phyloP scores from a whole-genome alignment of 2,329 filamentous ascomycete species.

The Stachybotrys chartarum region DNA sequence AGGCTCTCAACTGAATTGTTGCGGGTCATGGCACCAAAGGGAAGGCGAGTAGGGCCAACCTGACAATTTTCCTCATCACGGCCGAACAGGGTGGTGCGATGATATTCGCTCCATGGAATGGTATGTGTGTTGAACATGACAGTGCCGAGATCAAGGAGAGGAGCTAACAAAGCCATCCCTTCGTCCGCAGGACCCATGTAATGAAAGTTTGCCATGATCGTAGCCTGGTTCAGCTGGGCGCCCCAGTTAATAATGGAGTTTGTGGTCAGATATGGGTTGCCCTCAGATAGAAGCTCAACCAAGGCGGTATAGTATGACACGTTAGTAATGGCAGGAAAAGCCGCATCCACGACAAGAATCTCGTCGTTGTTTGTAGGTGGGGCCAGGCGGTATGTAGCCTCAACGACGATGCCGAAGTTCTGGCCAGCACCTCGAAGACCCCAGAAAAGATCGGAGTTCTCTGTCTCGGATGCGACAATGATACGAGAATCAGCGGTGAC shows the following conservation, averaged over 20 bases:
- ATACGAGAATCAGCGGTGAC: conserved; percentile 29
- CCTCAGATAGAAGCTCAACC: background rate
- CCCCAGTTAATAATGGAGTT: background rate
- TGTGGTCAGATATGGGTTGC: background rate
- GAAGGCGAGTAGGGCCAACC: background rate
- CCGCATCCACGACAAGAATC: background rate
- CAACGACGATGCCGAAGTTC: conserved; percentile 33
- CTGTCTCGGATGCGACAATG: conserved; percentile 27
- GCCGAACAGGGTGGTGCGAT: background rate
- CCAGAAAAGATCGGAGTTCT: conserved; percentile 39
- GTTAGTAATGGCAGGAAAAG: background rate
- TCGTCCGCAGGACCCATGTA: background rate
- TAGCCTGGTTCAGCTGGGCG: background rate
- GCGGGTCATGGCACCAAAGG: background rate
- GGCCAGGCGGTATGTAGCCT: background rate
- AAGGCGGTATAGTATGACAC: background rate
- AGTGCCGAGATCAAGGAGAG: background rate
- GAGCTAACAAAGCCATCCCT: background rate
- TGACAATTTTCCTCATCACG: background rate
- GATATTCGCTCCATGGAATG: background rate
- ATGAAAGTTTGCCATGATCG: background rate
- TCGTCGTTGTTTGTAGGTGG: background rate
- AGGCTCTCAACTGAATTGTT: background rate
- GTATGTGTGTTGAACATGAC: background rate
- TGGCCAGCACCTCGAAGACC: conserved; percentile 40